phyloP scores from a whole-genome alignment of 1,284 basidiomycete genomes.

The Microbotryum violaceum region DNA sequence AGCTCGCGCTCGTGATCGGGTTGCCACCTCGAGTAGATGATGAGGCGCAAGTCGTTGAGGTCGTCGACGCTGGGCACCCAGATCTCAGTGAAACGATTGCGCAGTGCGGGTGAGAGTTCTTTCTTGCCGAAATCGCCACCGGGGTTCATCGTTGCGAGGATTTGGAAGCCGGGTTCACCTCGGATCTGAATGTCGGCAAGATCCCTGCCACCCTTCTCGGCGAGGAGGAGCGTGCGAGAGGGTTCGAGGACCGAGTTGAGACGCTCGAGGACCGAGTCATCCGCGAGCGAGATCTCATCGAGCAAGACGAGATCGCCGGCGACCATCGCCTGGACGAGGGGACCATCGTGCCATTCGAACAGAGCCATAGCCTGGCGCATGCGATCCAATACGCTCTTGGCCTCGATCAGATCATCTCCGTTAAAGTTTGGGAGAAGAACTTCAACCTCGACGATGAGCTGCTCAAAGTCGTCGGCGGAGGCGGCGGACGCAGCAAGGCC shows the following conservation, averaged over 20 bases:
- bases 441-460: not conserved
- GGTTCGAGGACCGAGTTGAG: constrained; percentile 95
- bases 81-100: constrained; percentile 98
- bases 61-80: constrained; percentile 89
- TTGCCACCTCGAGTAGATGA: constrained; percentile 67
- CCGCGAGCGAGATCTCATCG: constrained; percentile 95
- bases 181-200: constrained; percentile 60
- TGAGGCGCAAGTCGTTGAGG: constrained; percentile 66
- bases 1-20: constrained; percentile 47
- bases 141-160: constrained; percentile 98
- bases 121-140: constrained; percentile 99
- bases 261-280: constrained; percentile 95
- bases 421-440: no score
- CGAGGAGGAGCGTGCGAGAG: constrained; percentile 78
- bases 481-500: not conserved
- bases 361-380: constrained; percentile 54
- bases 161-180: constrained; percentile 67
- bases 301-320: constrained; percentile 78
- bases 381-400: constrained; percentile 47
- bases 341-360: constrained; percentile 95
- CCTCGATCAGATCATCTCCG: not conserved
- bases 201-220: constrained; percentile 78
- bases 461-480: not conserved
- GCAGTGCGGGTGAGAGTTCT: constrained; percentile 89
- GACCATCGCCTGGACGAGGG: constrained; percentile 86